Evolutionary conservation across 1,139 yeast species (phyloP).

Genomic region (Zygosaccharomyces sapae): DNA sequence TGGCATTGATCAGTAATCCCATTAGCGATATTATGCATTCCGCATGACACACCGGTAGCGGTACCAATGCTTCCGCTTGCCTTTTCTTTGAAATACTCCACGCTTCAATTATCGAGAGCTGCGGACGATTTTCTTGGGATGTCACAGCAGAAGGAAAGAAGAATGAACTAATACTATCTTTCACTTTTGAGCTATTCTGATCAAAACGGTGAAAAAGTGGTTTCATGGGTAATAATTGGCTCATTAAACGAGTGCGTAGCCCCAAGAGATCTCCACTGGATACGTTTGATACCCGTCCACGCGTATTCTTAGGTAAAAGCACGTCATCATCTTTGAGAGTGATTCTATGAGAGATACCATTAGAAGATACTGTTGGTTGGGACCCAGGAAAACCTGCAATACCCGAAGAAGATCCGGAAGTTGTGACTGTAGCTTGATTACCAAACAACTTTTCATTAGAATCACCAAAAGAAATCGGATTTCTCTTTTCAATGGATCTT

Average conservation of each 20-base stretch:
- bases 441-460: constrained; percentile 26
- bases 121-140: constrained; percentile 11
- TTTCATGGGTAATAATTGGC: constrained; percentile 31
- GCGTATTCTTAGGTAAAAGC: constrained; percentile 15
- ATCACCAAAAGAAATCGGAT: constrained; percentile 5
- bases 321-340: constrained; percentile 25
- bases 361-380: constrained; percentile 13
- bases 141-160: constrained; percentile 28
- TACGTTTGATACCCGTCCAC: constrained; percentile 4
- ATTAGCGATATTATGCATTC: constrained; percentile 58
- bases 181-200: constrained; percentile 15
- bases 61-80: constrained; percentile 54
- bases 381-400: constrained; percentile 15
- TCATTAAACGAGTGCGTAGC: constrained; percentile 22
- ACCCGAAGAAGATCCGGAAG: constrained; percentile 15
- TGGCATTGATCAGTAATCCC: constrained; percentile 48
- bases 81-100: constrained; percentile 31
- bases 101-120: constrained; percentile 29
- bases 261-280: constrained; percentile 6
- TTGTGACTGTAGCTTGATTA: constrained; percentile 21
- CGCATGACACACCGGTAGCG: constrained; percentile 62
- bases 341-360: constrained; percentile 21
- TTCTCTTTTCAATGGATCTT: constrained; percentile 8
- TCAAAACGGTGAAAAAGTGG: constrained; percentile 21
- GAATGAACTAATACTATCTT: constrained; percentile 17